Evolutionary conservation across 2,329 filamentous ascomycete species (phyloP).

Genomic region (Coleophoma cylindrospora): DNA sequence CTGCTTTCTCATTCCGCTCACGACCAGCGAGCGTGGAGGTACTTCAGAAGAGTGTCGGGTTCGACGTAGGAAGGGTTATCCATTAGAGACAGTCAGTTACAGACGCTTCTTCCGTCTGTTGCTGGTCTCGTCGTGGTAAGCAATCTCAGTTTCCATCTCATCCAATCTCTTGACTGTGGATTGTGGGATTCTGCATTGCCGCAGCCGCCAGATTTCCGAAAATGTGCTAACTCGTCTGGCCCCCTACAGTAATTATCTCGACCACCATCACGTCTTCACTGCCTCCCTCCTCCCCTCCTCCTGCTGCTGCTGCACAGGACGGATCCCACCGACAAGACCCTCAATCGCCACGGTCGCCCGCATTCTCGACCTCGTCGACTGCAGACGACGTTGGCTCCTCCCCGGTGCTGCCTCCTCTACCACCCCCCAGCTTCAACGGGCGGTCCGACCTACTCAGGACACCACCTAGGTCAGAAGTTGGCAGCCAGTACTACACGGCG

Average conservation of each 20-base stretch:
- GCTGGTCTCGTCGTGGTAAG: slow-evolving; percentile 44
- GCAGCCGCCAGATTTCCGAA: not conserved
- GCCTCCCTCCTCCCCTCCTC: slow-evolving; percentile 38
- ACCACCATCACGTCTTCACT: slow-evolving; percentile 27
- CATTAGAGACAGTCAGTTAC: slow-evolving; percentile 41
- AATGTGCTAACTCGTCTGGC: slow-evolving; percentile 10
- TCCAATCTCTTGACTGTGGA: not conserved
- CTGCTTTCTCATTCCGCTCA: no score
- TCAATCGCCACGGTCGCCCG: slow-evolving; percentile 44
- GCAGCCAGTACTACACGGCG: slow-evolving; percentile 58
- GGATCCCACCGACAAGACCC: slow-evolving; percentile 25
- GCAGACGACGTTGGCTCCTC: slow-evolving; percentile 53
- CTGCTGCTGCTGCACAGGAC: slow-evolving; percentile 59
- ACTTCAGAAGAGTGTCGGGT: no score
- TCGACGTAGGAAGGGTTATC: slow-evolving; percentile 5
- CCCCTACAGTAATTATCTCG: slow-evolving; percentile 17
- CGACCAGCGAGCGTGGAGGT: no score
- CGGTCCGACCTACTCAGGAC: slow-evolving; percentile 51
- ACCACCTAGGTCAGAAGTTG: slow-evolving; percentile 25
- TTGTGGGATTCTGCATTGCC: not conserved
- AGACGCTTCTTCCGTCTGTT: slow-evolving; percentile 58
- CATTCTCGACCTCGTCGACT: slow-evolving; percentile 58
- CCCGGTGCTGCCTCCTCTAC: slow-evolving; percentile 53
- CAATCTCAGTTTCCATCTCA: not conserved
- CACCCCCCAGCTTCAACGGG: slow-evolving; percentile 51